These are phyloP conservation scores for Suillus spraguei DNA, from an alignment of 768 basidiomycete species.

Conservation along the genomic window DNA sequence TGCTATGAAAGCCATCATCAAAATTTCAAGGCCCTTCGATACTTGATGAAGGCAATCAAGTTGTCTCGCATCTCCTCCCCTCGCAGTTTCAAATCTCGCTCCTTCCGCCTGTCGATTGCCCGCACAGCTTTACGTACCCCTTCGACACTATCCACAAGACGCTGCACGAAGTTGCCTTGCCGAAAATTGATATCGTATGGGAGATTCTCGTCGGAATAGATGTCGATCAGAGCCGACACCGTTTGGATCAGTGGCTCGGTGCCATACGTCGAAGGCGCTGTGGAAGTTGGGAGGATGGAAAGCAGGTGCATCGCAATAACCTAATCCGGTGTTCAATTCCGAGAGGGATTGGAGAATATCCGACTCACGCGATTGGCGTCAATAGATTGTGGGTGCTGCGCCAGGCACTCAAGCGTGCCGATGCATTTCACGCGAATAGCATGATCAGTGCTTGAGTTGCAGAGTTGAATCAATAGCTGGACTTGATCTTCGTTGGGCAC, in stretches of 20 bases:
- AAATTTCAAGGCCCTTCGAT: constrained; percentile 58
- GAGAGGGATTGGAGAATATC: constrained; percentile 28
- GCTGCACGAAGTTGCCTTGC: constrained; percentile 55
- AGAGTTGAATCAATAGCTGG: constrained; percentile 66
- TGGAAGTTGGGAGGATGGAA: constrained; percentile 54
- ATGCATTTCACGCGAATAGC: constrained; percentile 74
- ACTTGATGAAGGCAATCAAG: constrained; percentile 73
- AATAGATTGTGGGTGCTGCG: constrained; percentile 63
- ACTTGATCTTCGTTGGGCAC: constrained; percentile 62
- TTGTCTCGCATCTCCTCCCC: constrained; percentile 82
- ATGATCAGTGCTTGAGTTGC: constrained; percentile 55
- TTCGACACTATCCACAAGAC: constrained; percentile 60
- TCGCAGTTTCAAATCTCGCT: constrained; percentile 61
- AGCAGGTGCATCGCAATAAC: constrained; percentile 66
- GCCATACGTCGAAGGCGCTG: constrained; percentile 42
- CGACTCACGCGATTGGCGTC: constrained; percentile 53
- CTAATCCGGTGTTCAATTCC: constrained; percentile 34
- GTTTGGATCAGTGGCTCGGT: constrained; percentile 79
- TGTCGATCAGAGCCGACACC: constrained; percentile 84
- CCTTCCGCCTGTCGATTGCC: constrained; percentile 66
- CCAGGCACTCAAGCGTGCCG: constrained; percentile 84
- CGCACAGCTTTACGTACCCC: constrained; percentile 63
- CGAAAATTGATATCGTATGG: constrained; percentile 85
- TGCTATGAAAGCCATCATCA: neutral
- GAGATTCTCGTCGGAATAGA: constrained; percentile 85